These are phyloP conservation scores for Pleurotus platypus DNA, from an alignment of 768 basidiomycete genomes.

Conservation along the genomic window DNA sequence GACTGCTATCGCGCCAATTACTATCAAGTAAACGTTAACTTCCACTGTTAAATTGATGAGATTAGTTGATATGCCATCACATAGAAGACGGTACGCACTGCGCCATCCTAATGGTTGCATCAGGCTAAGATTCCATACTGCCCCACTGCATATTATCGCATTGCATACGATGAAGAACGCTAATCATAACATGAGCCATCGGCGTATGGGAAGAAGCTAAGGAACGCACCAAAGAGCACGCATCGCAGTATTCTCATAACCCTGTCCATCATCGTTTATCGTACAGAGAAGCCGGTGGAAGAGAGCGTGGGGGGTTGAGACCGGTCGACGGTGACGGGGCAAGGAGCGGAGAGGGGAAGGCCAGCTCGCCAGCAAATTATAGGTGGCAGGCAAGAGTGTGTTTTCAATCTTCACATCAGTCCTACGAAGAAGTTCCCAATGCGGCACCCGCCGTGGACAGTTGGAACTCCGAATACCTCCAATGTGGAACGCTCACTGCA, in stretches of 20 bases:
- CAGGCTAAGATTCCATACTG: slow-evolving; percentile 67
- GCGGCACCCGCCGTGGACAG: neutral
- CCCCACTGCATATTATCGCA: slow-evolving; percentile 59
- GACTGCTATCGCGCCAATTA: slow-evolving; percentile 57
- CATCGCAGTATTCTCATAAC: slow-evolving; percentile 52
- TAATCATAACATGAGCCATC: slow-evolving; percentile 19
- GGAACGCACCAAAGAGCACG: slow-evolving; percentile 52
- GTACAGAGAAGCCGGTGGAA: slow-evolving; percentile 11
- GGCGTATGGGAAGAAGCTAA: neutral
- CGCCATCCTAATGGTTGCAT: slow-evolving; percentile 28
- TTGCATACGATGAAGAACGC: slow-evolving; percentile 61
- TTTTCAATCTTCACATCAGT: neutral
- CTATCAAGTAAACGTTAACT: slow-evolving; percentile 58
- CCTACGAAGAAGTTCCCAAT: neutral
- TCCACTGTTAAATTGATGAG: slow-evolving; percentile 28
- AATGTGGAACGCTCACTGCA: neutral
- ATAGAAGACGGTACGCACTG: slow-evolving; percentile 29
- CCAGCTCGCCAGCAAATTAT: slow-evolving; percentile 3
- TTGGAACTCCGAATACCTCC: slow-evolving; percentile 1
- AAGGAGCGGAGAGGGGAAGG: slow-evolving; percentile 6
- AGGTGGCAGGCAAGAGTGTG: slow-evolving; percentile 2
- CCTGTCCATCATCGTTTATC: slow-evolving; percentile 32
- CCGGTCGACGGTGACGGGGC: slow-evolving; percentile 28
- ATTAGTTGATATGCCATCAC: neutral
- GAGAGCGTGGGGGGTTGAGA: slow-evolving; percentile 24